These are phyloP conservation scores for Aspergillus brasiliensis DNA, from an alignment of 2,329 filamentous ascomycete species.

Conservation along the genomic window DNA sequence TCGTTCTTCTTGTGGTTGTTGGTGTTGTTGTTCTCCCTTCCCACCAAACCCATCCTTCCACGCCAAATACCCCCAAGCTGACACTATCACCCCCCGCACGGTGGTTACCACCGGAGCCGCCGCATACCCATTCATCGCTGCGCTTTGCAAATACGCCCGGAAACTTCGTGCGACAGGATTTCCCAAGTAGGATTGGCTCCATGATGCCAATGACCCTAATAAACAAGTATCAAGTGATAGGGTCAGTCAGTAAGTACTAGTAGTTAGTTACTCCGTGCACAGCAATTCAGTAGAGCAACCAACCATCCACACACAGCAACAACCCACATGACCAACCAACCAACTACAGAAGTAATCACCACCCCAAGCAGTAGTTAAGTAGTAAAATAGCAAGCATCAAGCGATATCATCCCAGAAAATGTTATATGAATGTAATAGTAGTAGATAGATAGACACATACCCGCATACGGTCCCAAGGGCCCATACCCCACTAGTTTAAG, in stretches of 20 bases:
- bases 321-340: too few species aligned
- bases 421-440: not conserved
- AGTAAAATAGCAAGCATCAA: too few species aligned
- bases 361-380: too few species aligned
- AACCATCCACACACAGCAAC: not conserved
- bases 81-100: not conserved
- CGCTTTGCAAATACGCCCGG: not conserved
- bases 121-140: conserved; percentile 8
- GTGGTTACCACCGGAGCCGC: not conserved
- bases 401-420: not conserved
- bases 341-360: too few species aligned
- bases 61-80: not conserved
- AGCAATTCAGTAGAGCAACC: not conserved
- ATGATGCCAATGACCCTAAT: not conserved
- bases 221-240: not conserved
- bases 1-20: not conserved
- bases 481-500: not conserved
- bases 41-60: not conserved
- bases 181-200: not conserved
- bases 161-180: not conserved
- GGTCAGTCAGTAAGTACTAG: too few species aligned
- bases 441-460: not conserved
- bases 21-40: not conserved
- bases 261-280: too few species aligned
- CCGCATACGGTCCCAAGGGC: not conserved